Percentiles rank a stretch among this genome's conserved stretches.
Evolutionary conservation across 768 basidiomycete genomes (phyloP).

Genomic region (Tylopilus rubrobrunneus): DNA sequence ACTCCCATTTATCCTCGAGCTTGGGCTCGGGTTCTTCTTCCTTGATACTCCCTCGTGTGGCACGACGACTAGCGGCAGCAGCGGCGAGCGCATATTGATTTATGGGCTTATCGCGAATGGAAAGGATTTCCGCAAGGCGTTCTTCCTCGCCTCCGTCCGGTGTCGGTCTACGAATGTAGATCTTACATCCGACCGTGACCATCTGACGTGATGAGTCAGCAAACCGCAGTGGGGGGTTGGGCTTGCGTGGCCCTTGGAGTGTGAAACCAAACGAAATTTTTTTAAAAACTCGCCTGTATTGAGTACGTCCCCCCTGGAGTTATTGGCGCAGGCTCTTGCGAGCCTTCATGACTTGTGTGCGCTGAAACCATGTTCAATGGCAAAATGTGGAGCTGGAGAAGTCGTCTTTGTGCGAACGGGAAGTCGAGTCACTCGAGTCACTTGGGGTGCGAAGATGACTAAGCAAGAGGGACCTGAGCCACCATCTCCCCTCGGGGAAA

Average conservation of each 20-base stretch:
- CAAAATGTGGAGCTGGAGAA: conserved; percentile 4
- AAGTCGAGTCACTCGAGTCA: neutral
- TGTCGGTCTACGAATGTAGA: conserved; percentile 82
- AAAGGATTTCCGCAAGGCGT: conserved; percentile 92
- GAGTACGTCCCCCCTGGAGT: conserved; percentile 73
- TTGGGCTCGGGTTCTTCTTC: conserved; percentile 50
- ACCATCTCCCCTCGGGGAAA: conserved; percentile 4
- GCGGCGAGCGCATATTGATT: conserved; percentile 46
- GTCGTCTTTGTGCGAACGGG: conserved; percentile 3
- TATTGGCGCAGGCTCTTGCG: conserved; percentile 55
- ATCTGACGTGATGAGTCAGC: conserved; percentile 51
- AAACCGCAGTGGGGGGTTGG: conserved; percentile 1
- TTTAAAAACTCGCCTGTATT: conserved; percentile 54
- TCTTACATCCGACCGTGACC: conserved; percentile 91
- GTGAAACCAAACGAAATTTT: conserved; percentile 25
- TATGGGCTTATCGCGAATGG: conserved; percentile 83
- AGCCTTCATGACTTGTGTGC: conserved; percentile 31
- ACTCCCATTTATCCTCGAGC: conserved; percentile 82
- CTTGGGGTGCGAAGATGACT: conserved; percentile 14
- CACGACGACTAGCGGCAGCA: conserved; percentile 29
- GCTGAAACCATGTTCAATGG: conserved; percentile 27
- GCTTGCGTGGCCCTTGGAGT: conserved; percentile 10
- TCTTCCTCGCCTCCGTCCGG: conserved; percentile 77
- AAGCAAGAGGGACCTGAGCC: conserved; percentile 11
- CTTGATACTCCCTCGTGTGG: conserved; percentile 35